Evolutionary conservation across 805 yeast species (phyloP).

Genomic region (Yarrowia porcina): DNA sequence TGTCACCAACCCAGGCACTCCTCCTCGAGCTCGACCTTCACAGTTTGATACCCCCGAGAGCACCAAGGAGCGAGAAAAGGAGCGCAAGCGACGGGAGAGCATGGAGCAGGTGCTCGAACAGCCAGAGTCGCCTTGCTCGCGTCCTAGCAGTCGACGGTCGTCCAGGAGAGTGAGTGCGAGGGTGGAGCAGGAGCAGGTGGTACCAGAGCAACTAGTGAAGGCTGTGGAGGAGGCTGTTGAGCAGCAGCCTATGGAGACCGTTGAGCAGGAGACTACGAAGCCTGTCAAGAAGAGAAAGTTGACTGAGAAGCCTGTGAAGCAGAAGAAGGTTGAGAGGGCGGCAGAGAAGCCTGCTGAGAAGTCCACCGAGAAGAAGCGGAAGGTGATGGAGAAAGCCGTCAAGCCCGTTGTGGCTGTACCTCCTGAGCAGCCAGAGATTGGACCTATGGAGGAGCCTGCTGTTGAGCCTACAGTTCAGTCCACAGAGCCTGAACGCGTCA

Average conservation of each 20-base stretch:
- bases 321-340: too few species aligned
- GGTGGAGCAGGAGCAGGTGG: neutral
- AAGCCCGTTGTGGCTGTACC: too few species aligned
- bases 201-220: neutral
- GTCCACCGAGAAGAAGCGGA: too few species aligned
- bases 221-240: neutral
- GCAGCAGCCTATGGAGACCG: neutral
- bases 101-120: constrained; percentile 19
- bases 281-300: too few species aligned
- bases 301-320: too few species aligned
- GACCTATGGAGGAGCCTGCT: too few species aligned
- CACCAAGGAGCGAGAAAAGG: constrained; percentile 8
- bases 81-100: constrained; percentile 5
- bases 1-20: neutral
- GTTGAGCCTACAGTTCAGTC: too few species aligned
- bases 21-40: constrained; percentile 10
- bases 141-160: neutral
- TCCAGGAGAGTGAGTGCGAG: neutral
- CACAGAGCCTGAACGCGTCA: too few species aligned
- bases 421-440: too few species aligned
- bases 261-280: neutral
- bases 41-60: neutral
- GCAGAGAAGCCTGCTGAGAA: too few species aligned
- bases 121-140: constrained; percentile 1
- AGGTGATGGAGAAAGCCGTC: too few species aligned